Percentiles rank a stretch among this genome's conserved stretches.
Conservation (phyloP, 202 grass and related monocot species). For the Cymbopogon flexuosus region DNA sequence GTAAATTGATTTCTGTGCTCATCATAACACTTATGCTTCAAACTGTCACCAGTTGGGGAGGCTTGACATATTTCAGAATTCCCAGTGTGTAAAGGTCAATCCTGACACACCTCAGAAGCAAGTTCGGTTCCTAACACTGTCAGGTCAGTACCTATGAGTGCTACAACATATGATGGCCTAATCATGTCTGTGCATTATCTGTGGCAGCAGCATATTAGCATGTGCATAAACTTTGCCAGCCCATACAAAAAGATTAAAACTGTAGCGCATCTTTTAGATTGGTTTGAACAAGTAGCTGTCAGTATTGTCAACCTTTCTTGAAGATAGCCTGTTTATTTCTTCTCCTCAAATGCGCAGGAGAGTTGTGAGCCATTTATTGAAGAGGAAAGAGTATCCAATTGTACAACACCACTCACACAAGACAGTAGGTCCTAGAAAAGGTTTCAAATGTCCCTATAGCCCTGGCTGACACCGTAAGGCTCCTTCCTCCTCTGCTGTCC, state of each 20-base stretch:
- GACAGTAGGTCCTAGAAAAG: background rate
- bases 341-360: background rate
- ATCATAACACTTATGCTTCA: background rate
- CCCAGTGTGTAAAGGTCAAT: slow-evolving; percentile 79
- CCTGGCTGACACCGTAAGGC: background rate
- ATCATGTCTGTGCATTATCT: background rate
- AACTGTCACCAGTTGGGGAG: slow-evolving; percentile 44
- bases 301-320: background rate
- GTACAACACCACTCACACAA: background rate
- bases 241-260: background rate
- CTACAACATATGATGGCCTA: background rate
- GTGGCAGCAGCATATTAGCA: background rate
- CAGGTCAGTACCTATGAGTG: slow-evolving; percentile 40
- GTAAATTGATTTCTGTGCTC: background rate
- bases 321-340: background rate
- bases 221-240: background rate
- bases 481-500: background rate
- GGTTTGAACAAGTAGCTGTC: background rate
- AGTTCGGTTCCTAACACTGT: slow-evolving; percentile 74
- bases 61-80: slow-evolving; percentile 58
- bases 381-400: background rate
- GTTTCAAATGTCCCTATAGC: background rate
- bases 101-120: slow-evolving; percentile 89
- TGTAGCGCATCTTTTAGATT: background rate
- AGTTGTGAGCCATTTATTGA: background rate